phyloP scores from a whole-genome alignment of 1,284 basidiomycete genomes.

The Cryptococcus depauperatus region DNA sequence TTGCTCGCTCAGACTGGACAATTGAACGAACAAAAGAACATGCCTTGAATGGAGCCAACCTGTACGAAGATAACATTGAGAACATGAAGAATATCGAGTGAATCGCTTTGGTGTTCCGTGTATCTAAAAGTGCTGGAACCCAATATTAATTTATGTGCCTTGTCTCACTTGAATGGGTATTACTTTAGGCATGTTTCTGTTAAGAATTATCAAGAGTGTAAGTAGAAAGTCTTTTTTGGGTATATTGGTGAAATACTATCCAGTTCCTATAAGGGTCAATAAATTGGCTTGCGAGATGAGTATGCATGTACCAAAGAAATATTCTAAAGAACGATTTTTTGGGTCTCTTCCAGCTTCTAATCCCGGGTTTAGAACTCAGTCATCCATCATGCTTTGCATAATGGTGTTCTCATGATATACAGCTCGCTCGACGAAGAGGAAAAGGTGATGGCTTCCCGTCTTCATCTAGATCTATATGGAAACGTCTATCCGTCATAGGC shows the following conservation, averaged over 20 bases:
- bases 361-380: not conserved
- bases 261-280: not conserved
- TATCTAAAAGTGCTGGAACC: slow-evolving; percentile 8
- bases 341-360: not conserved
- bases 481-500: slow-evolving; percentile 41
- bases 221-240: not conserved
- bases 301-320: not conserved
- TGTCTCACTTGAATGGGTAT: not conserved
- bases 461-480: not conserved
- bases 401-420: too few relatives aligned
- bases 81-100: slow-evolving; percentile 30
- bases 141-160: slow-evolving; percentile 18
- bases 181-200: too few relatives aligned
- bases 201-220: not conserved
- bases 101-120: not conserved
- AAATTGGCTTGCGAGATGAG: not conserved
- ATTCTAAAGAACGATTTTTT: not conserved
- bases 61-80: slow-evolving; percentile 23
- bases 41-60: slow-evolving; percentile 12
- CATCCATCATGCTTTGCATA: too few relatives aligned
- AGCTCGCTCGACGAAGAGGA: too few relatives aligned
- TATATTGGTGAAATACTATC: not conserved
- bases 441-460: not conserved
- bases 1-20: not conserved
- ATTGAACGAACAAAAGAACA: too few relatives aligned